Evolutionary conservation across 2,329 filamentous ascomycete species (phyloP), one percentile per base, ranked within the genome.

Genomic region (Amauroascus verrucosus): DNA sequence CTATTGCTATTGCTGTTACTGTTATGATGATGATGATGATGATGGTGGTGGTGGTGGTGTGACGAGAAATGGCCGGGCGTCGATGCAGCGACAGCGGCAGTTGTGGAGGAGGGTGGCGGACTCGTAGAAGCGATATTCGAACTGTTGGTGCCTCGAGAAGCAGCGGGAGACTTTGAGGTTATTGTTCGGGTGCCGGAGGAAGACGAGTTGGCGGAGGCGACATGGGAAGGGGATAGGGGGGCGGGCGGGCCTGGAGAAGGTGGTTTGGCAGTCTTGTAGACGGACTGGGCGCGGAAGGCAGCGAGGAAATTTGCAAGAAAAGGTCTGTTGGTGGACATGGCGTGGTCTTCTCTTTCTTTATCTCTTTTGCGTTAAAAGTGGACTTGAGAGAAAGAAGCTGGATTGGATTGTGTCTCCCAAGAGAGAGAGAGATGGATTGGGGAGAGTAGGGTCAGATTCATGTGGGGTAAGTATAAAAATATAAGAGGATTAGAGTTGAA

Each of bases 231-330:
- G 62, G 56, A 69, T 63, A 40, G 61, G 28, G 63, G 48, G 9
- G 61, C 58, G 56, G 62, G 54, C 43, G 62, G 45, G 32, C 54
- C 59, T 38, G 65, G 63, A 28, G 66, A 65, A 32, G 71, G 63
- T 28, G 71, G 59, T 16, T 71, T 69, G 9, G 78, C 73, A 22
- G 79, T 71, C 62, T 83, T 83, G 59, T 80, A 75, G 53, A 76
- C 73, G 40, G 80, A 81, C 63, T 84, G 81, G 48, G 82, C 80
- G 49, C 82, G 76, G 63, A 85, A 85, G 57, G 81, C 80, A 46
- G 82, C 78, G 57, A 85, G 76, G 70, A 85, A 83, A 71, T 81
- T 81, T 60, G 80, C 76, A 61, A 85, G 75, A 70, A 85, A 85
- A 46, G 77, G 81, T 54, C 81, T 71, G 70, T 84, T 83, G 58